phyloP scores from a whole-genome alignment of 2,329 filamentous ascomycete genomes.

The Pyrenophora seminiperda region DNA sequence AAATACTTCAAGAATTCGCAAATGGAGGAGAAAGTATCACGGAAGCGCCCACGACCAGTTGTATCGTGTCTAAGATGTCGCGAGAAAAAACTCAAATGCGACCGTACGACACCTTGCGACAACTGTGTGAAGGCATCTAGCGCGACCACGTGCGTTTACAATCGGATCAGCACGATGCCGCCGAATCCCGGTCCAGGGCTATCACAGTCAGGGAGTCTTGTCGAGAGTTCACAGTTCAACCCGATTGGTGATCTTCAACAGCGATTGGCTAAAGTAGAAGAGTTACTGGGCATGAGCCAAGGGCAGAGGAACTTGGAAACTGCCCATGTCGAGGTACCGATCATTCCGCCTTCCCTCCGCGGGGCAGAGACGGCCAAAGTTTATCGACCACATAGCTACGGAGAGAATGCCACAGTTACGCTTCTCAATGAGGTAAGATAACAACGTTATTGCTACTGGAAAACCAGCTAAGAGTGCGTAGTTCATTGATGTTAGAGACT shows the following conservation, averaged over 20 bases:
- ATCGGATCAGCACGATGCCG: constrained; percentile 1
- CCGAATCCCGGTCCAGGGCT: constrained; percentile 1
- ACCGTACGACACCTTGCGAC: constrained; percentile 30
- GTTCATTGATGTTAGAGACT: constrained; percentile 26
- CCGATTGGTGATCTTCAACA: constrained; percentile 24
- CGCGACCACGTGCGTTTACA: constrained; percentile 24
- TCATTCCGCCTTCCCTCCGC: constrained; percentile 8
- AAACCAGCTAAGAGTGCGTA: constrained; percentile 11
- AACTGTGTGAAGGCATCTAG: constrained; percentile 30
- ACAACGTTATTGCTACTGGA: background rate
- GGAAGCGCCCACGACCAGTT: constrained; percentile 30
- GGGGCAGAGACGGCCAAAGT: constrained; percentile 30
- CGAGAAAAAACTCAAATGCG: constrained; percentile 36
- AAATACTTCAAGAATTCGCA: too few relatives aligned
- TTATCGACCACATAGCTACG: constrained; percentile 22
- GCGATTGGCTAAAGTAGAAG: constrained; percentile 29
- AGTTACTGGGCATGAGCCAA: constrained; percentile 17
- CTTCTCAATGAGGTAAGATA: constrained; percentile 29
- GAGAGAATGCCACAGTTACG: constrained; percentile 28
- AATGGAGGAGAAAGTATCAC: constrained; percentile 23
- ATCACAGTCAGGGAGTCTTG: background rate
- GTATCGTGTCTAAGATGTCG: constrained; percentile 35
- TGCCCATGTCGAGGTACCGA: background rate
- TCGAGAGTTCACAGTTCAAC: background rate
- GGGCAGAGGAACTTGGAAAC: background rate